A percentile compares a stretch with the other conserved stretches of the same genome.
Conservation (phyloP, 1,284 basidiomycete genomes). For the Fomitopsis betulina region DNA sequence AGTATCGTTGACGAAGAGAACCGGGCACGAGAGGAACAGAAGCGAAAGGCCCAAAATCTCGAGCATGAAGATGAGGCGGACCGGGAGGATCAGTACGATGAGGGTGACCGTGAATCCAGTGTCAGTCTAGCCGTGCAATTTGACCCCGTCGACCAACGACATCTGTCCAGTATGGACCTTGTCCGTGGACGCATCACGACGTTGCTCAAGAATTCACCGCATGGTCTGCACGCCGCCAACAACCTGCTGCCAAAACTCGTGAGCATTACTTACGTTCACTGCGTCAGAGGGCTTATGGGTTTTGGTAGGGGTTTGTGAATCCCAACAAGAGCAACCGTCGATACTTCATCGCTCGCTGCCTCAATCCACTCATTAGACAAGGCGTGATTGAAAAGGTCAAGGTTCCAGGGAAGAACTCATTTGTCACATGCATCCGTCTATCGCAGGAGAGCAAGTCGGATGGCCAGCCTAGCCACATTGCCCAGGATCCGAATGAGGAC, state of each 20-base stretch:
- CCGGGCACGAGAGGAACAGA: constrained; percentile 25
- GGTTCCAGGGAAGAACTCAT: constrained; percentile 45
- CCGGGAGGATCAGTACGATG: constrained; percentile 32
- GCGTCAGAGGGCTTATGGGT: background rate
- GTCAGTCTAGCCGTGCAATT: constrained; percentile 40
- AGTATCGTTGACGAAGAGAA: constrained; percentile 65
- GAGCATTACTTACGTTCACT: constrained; percentile 22
- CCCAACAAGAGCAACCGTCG: constrained; percentile 71
- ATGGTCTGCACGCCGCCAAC: constrained; percentile 61
- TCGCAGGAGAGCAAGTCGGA: constrained; percentile 29
- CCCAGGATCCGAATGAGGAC: background rate
- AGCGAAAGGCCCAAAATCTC: constrained; percentile 26
- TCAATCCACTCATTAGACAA: constrained; percentile 65
- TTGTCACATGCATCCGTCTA: constrained; percentile 60
- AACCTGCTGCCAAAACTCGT: constrained; percentile 71
- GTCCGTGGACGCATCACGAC: constrained; percentile 63
- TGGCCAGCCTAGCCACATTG: no score
- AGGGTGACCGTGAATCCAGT: constrained; percentile 20
- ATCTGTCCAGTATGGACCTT: constrained; percentile 68
- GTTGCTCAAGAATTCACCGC: constrained; percentile 61
- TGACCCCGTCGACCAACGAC: constrained; percentile 68
- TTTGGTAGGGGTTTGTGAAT: constrained; percentile 60
- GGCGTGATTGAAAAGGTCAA: constrained; percentile 70
- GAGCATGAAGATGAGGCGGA: constrained; percentile 26
- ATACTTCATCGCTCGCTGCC: constrained; percentile 62